Evolutionary conservation across 306 rosid genomes (phyloP).

Genomic region (Trifolium fragiferum): DNA sequence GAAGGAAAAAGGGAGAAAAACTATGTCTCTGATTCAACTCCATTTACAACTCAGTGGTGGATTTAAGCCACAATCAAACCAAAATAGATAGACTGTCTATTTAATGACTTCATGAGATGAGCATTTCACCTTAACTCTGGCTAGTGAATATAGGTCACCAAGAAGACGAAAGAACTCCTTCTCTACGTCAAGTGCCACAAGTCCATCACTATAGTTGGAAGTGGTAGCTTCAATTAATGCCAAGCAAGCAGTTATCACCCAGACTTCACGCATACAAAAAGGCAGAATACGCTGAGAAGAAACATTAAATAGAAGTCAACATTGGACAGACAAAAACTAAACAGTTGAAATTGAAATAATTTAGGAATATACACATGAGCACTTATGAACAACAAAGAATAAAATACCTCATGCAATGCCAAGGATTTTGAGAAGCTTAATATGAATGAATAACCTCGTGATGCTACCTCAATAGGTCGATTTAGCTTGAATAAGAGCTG

Average conservation of each 20-base stretch:
- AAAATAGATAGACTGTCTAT: constrained; percentile 34
- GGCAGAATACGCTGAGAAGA: constrained; percentile 84
- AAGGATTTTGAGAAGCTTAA: constrained; percentile 90
- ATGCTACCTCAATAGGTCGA: constrained; percentile 88
- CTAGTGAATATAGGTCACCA: constrained; percentile 91
- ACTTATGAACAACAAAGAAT: constrained; percentile 31
- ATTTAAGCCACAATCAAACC: constrained; percentile 33
- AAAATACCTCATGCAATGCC: constrained; percentile 79
- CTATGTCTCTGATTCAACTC: constrained; percentile 35
- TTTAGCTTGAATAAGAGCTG: constrained; percentile 93
- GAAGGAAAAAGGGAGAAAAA: constrained; percentile 21
- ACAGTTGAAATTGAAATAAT: constrained; percentile 37
- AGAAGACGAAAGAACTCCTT: constrained; percentile 87
- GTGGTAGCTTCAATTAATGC: constrained; percentile 74
- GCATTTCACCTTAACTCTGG: constrained; percentile 84
- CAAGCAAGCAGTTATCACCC: constrained; percentile 92
- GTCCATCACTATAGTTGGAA: constrained; percentile 74
- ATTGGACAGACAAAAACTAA: constrained; percentile 29
- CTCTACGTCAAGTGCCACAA: constrained; percentile 71
- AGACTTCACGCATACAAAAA: constrained; percentile 94
- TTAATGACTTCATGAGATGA: constrained; percentile 36
- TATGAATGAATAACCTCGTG: constrained; percentile 92
- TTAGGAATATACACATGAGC: constrained; percentile 20
- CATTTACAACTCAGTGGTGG: constrained; percentile 28
- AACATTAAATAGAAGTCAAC: constrained; percentile 46